These are phyloP conservation scores for Martiniozyma abietophila DNA, from an alignment of 805 yeast species.

Conservation along the genomic window DNA sequence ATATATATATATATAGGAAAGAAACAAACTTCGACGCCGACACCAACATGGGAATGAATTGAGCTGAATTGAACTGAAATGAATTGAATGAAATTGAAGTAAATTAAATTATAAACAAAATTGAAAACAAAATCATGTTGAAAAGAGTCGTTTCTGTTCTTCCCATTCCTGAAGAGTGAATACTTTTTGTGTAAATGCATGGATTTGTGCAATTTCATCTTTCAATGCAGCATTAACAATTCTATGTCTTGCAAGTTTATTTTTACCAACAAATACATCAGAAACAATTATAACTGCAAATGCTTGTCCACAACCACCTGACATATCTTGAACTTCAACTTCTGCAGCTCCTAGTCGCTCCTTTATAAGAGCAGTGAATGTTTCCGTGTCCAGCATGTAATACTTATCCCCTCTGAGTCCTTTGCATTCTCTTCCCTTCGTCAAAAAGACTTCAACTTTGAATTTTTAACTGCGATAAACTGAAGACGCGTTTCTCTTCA, in stretches of 20 bases:
- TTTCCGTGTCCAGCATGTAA: slow-evolving; percentile 23
- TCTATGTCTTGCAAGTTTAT: slow-evolving; percentile 78
- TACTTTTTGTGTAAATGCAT: slow-evolving; percentile 91
- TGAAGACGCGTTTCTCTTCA: neutral
- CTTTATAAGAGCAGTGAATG: slow-evolving; percentile 39
- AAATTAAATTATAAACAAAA: neutral
- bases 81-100: neutral
- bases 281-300: slow-evolving; percentile 84
- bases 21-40: slow-evolving; percentile 1
- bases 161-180: slow-evolving; percentile 89
- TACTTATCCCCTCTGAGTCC: no score
- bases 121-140: neutral
- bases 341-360: slow-evolving; percentile 51
- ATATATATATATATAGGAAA: neutral
- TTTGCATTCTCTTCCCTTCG: no score
- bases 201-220: slow-evolving; percentile 80
- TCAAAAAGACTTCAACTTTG: neutral
- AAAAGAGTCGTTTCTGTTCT: slow-evolving; percentile 24
- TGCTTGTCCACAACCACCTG: slow-evolving; percentile 97
- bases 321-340: slow-evolving; percentile 68
- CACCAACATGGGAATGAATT: neutral
- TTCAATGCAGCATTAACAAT: slow-evolving; percentile 70
- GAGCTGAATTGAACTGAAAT: neutral
- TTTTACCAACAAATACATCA: slow-evolving; percentile 65
- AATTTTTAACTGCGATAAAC: neutral